Evolutionary conservation across 352 stramenopile species (phyloP), one percentile per base, ranked within the genome.

Genomic region (Aphanomyces stellatus): DNA sequence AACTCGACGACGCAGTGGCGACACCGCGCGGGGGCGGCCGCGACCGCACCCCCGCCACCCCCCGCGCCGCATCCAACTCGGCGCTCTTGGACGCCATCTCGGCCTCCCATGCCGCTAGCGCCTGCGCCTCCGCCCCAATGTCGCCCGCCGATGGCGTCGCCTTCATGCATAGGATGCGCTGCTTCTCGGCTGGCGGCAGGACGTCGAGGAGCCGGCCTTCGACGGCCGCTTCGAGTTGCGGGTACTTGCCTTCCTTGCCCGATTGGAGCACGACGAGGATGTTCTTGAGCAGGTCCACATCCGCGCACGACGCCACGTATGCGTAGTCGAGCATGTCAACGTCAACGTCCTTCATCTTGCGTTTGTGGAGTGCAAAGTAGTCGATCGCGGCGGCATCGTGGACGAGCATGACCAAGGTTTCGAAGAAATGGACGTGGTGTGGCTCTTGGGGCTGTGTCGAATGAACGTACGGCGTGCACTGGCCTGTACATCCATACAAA

Each of bases 241-340:
- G 87, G 66, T 96, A 98, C 15, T 78, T 67, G 0, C 93, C 93
- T 78, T 97, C 84, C 65, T 95, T 95, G 8, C 91, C 93, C 3
- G 81, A 95, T 25, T 86, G 77, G 11, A 98, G 76, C 72, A 81
- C 73, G 15, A 75, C 75, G 30, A 98, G 71, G 37, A 98, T 91
- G 30, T 84, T 84, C 55, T 91, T 89, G 25, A 98, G 77, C 70
- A 96, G 79, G 30, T 95, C 76, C 35, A 91, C 22, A 71, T 96
- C 80, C 10, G 63, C 59, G 74, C 90, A 96, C 46, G 85, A 83
- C 31, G 84, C 77, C 22, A 98, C 88, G 73, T 95, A 97, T 28
- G 65, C 75, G 60, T 97, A 98, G 79, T 98, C 93, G 34, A 98
- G 75, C 79, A 95, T 93, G 34, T 95, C 85, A 63, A 96, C 78